Conservation (phyloP, 2,329 filamentous ascomycete genomes). For the Ceratocystis cacaofunesta region DNA sequence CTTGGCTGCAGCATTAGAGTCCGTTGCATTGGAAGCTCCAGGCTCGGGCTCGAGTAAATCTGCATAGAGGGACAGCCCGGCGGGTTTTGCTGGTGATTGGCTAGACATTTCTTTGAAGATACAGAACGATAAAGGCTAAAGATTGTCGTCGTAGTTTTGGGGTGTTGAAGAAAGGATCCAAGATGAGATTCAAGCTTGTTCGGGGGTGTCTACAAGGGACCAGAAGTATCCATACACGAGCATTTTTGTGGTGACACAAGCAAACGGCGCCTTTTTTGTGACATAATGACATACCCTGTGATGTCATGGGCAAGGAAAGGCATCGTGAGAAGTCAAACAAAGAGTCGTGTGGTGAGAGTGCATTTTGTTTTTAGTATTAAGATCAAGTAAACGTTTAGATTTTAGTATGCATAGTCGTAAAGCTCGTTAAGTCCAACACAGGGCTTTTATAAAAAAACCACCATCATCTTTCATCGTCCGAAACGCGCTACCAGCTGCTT, state of each 20-base stretch:
- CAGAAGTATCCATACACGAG: constrained; percentile 6
- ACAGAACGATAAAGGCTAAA: not conserved
- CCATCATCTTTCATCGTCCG: no score
- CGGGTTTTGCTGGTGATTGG: constrained; percentile 23
- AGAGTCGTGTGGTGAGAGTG: no score
- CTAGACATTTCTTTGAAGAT: constrained; percentile 5
- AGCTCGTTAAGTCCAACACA: no score
- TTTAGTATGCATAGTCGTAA: no score
- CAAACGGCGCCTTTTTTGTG: not conserved
- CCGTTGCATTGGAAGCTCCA: constrained; percentile 28
- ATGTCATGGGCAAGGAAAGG: not conserved
- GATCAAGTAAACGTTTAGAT: no score
- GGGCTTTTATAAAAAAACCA: no score
- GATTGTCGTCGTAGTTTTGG: not conserved
- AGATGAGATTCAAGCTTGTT: not conserved
- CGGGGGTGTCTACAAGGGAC: not conserved
- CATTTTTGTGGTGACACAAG: not conserved
- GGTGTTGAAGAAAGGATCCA: not conserved
- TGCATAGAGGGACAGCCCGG: constrained; percentile 63
- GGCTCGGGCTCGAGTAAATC: constrained; percentile 53
- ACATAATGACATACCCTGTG: not conserved
- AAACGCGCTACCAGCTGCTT: no score
- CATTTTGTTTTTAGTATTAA: no score
- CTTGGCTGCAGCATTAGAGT: constrained; percentile 26
- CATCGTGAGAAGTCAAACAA: not conserved